Percentiles rank a stretch among this genome's conserved stretches.
Evolutionary conservation across 2,329 filamentous ascomycete species (phyloP).

Genomic region (Diaporthe sp.): DNA sequence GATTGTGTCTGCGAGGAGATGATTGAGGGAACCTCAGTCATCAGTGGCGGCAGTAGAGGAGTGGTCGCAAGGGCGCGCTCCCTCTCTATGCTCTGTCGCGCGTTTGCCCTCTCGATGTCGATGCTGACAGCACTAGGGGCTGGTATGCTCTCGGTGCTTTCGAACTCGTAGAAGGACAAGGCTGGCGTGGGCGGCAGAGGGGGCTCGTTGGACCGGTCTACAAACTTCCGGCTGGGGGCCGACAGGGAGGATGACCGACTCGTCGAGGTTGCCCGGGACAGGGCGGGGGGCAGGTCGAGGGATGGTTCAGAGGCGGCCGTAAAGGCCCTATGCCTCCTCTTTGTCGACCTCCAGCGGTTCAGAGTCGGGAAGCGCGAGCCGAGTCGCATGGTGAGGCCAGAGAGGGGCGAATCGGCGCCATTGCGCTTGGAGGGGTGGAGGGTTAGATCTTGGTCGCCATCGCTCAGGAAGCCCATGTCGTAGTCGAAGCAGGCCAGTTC

Average conservation of each 20-base stretch:
- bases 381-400: constrained; percentile 75
- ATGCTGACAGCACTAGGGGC: constrained; percentile 64
- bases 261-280: constrained; percentile 73
- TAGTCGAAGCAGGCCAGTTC: constrained; percentile 66
- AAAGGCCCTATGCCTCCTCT: constrained; percentile 60
- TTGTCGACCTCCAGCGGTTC: constrained; percentile 63
- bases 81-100: constrained; percentile 66
- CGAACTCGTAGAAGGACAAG: constrained; percentile 75
- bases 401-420: constrained; percentile 70
- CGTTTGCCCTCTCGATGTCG: constrained; percentile 67
- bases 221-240: constrained; percentile 64
- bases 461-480: constrained; percentile 76
- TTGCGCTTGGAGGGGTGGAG: constrained; percentile 61
- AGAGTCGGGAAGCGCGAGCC: constrained; percentile 72
- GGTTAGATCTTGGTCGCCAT: constrained; percentile 68
- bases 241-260: constrained; percentile 86
- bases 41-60: constrained; percentile 85
- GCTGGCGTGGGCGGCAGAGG: constrained; percentile 73
- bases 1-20: constrained; percentile 61
- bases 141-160: constrained; percentile 69
- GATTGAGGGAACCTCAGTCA: constrained; percentile 70
- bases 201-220: constrained; percentile 64
- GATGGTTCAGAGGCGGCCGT: constrained; percentile 85
- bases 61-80: constrained; percentile 79
- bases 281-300: constrained; percentile 80